These are phyloP conservation scores for Penicillium palitans DNA, from an alignment of 2,329 filamentous ascomycete species.

Conservation along the genomic window DNA sequence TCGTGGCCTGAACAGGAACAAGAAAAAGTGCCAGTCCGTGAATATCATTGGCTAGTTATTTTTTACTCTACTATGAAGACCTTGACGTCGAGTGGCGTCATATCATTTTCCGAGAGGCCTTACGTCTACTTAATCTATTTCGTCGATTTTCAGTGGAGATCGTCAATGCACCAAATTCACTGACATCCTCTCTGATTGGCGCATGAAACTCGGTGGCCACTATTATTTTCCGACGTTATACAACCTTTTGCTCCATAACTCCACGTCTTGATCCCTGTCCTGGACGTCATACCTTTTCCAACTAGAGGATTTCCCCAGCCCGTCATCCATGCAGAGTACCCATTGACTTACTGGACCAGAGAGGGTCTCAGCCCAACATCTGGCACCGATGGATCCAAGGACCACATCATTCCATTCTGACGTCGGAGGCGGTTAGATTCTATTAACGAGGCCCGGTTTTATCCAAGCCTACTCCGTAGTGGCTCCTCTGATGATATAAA, in stretches of 20 bases:
- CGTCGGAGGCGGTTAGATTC: conserved; percentile 27
- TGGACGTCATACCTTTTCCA: conserved; percentile 17
- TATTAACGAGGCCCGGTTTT: conserved; percentile 18
- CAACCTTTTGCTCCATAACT: conserved; percentile 12
- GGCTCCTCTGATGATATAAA: conserved; percentile 22
- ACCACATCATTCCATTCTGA: conserved; percentile 19
- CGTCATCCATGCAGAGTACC: background rate
- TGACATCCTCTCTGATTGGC: conserved; percentile 12
- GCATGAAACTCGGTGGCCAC: background rate
- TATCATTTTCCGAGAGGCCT: background rate
- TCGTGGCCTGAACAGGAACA: conserved; percentile 12
- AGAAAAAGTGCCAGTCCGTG: background rate
- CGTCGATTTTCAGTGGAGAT: conserved; percentile 12
- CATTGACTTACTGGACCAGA: no score
- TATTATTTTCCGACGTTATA: background rate
- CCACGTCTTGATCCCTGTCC: conserved; percentile 12
- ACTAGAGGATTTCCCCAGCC: no score
- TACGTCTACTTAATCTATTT: conserved; percentile 30
- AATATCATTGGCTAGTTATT: background rate
- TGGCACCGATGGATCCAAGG: background rate
- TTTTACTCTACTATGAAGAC: background rate
- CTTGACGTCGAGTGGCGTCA: conserved; percentile 27
- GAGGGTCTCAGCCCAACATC: background rate
- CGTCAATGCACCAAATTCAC: conserved; percentile 11
- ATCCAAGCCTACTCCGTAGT: background rate